Base-by-base conservation (phyloP, 768 basidiomycete genomes). In the Russula virescens region DNA sequence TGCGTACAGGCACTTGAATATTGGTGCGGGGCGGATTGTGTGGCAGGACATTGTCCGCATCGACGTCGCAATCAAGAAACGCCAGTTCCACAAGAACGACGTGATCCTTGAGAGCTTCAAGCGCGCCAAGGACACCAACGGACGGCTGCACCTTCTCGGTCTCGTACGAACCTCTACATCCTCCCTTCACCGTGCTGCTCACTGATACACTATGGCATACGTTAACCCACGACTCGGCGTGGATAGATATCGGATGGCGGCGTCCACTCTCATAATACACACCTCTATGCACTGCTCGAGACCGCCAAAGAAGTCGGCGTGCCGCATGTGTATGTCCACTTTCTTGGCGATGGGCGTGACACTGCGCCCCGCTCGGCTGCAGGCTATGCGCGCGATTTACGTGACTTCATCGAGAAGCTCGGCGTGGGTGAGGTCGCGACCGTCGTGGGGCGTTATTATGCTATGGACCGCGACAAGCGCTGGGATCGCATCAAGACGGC, bases 41-140 rank as follows among this genome's bases (percentile, higher is more conserved):
- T 97, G 95, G 95, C 95, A 98, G 74, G 95, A 98, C 70, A 98
- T 98, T 68, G 95, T 97, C 69, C 84, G 87, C 66, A 97, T 97
- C 70, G 94, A 98, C 69, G 88, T 94, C 51, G 80, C 87, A 21
- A 96, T 98, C 75, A 87, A 92, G 76, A 96, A 94, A 73, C 76
- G 81, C 60, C 83, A 89, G 68, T 96, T 96, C 76, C 86, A 94
- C 75, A 85, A 91, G 73, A 86, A 86, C 68, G 76, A 80, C 59
- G 78, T 73, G 19, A 93, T 96, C 68, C 76, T 95, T 19, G 83
- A 82, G 47, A 83, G 84, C 67, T 85, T 85, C 72, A 80, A 91
- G 69, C 83, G 77, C 55, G 94, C 94, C 8, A 94, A 93, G 73
- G 81, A 87, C 26, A 85, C 84, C 4, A 91, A 84, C 64, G 92